Conservation (phyloP, 2,329 filamentous ascomycete genomes). For the Nigrospora sphaerica region DNA sequence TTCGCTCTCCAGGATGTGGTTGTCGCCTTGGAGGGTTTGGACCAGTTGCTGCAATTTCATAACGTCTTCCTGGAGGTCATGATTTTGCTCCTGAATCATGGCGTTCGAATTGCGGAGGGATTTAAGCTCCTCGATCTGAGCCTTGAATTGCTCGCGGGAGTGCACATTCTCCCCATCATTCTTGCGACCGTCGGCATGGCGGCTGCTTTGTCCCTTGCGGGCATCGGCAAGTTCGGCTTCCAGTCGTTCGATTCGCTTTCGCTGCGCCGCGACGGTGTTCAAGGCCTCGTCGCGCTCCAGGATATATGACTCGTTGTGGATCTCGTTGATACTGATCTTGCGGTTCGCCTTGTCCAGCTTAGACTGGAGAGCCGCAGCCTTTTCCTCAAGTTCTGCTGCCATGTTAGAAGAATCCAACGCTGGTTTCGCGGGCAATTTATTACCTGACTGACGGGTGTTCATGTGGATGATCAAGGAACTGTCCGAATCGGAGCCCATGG, state of each 20-base stretch:
- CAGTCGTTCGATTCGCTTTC: slow-evolving; percentile 40
- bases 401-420: background rate
- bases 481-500: slow-evolving; percentile 35
- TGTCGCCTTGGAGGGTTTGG: slow-evolving; percentile 31
- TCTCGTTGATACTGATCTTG: slow-evolving; percentile 55
- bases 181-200: slow-evolving; percentile 7
- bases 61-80: slow-evolving; percentile 31
- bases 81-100: slow-evolving; percentile 33
- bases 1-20: slow-evolving; percentile 30
- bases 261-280: slow-evolving; percentile 47
- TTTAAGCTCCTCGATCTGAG: slow-evolving; percentile 35
- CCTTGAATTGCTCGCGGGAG: slow-evolving; percentile 34
- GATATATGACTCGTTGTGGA: slow-evolving; percentile 54
- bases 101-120: slow-evolving; percentile 35
- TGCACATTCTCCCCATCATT: slow-evolving; percentile 31
- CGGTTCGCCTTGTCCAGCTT: slow-evolving; percentile 56
- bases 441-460: slow-evolving; percentile 14
- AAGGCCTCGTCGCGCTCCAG: slow-evolving; percentile 61
- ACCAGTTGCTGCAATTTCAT: slow-evolving; percentile 17
- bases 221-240: slow-evolving; percentile 34
- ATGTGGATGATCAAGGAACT: slow-evolving; percentile 34
- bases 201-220: slow-evolving; percentile 27
- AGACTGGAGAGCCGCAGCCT: slow-evolving; percentile 39
- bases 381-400: slow-evolving; percentile 46
- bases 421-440: background rate